Base-by-base conservation (phyloP, 768 basidiomycete species). In the Mycena sanguinolenta region DNA sequence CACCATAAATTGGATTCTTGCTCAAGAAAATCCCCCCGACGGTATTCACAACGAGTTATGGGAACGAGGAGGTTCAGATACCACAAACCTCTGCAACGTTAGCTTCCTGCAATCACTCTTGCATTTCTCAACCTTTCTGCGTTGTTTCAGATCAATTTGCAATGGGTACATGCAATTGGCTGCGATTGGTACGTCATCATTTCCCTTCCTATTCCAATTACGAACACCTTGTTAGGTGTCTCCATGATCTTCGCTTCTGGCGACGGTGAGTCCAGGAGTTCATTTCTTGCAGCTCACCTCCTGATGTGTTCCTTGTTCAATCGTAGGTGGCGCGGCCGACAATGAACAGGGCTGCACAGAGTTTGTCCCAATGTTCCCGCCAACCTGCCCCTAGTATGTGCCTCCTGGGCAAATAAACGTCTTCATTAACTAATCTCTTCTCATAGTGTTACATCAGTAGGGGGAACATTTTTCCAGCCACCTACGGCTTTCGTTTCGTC, bases 171-270 rank as follows among this genome's bases (percentile, higher is more conserved):
- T 66, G 65, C 65, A 66, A 42, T 53, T 66, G 49, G 65, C 58
- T 16, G 65, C 65, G 32, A 59, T 66, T 21, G 65, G 65, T 66
- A 53, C 36, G 32, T 34, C 32, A 10, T 27, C 39, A 58, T 58
- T 50, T 39, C 57, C 57, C 27, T 59, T 59, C 58, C 49, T 36
- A 38, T 25, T 32, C 49, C 60, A 14, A 34, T 52, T 44, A 34
- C 10, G 10, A 66, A 9, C 58, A 12, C 52, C 36, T 4, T 58
- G 55, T 58, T 52, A 66, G 65, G 65, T 52, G 53, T 66, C 50
- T 66, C 65, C 36, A 66, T 66, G 65, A 66, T 66, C 52, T 66
- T 66, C 52, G 65, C 58, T 49, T 66, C 65, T 60, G 65, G 65
- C 46, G 65, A 66, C 50, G 58, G 65, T 65, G 49, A 65, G 64